Conservation (phyloP, 305 asterid species). For the Plantago coronopus region DNA sequence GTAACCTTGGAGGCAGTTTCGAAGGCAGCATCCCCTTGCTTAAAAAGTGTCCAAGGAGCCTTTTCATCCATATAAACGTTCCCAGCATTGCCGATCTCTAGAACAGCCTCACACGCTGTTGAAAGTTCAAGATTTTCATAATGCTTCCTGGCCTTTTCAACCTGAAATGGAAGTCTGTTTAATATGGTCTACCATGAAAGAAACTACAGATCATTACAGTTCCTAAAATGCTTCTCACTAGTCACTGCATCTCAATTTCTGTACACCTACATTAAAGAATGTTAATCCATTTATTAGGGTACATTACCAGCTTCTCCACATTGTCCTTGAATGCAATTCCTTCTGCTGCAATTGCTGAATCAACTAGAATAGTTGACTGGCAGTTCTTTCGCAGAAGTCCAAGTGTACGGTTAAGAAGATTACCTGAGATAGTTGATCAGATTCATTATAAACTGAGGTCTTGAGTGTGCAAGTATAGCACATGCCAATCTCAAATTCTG, state of each 20-base stretch:
- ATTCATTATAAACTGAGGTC: constrained; percentile 4
- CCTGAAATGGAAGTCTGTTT: constrained; percentile 35
- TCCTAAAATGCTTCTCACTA: not conserved
- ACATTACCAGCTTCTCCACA: constrained; percentile 51
- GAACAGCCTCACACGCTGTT: constrained; percentile 85
- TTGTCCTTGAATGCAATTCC: constrained; percentile 44
- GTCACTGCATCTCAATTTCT: constrained; percentile 9
- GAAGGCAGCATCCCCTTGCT: constrained; percentile 76
- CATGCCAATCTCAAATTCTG: too few relatives aligned
- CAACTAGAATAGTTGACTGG: constrained; percentile 40
- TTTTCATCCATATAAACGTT: constrained; percentile 67
- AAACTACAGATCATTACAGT: constrained; percentile 3
- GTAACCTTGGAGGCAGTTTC: constrained; percentile 85
- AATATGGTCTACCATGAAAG: not conserved
- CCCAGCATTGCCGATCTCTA: constrained; percentile 83
- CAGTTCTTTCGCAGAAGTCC: constrained; percentile 60
- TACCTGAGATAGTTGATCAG: constrained; percentile 36
- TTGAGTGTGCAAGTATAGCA: constrained; percentile 5
- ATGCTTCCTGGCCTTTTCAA: constrained; percentile 59
- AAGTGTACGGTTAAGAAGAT: constrained; percentile 65
- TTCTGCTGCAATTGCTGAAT: constrained; percentile 52
- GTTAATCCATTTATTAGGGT: not conserved
- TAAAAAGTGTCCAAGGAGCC: constrained; percentile 93
- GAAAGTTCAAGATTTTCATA: constrained; percentile 75
- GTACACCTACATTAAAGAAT: constrained; percentile 14